A percentile compares a stretch with the other conserved stretches of the same genome.
Evolutionary conservation across 306 rosid species (phyloP).

Genomic region (Quercus cerris): DNA sequence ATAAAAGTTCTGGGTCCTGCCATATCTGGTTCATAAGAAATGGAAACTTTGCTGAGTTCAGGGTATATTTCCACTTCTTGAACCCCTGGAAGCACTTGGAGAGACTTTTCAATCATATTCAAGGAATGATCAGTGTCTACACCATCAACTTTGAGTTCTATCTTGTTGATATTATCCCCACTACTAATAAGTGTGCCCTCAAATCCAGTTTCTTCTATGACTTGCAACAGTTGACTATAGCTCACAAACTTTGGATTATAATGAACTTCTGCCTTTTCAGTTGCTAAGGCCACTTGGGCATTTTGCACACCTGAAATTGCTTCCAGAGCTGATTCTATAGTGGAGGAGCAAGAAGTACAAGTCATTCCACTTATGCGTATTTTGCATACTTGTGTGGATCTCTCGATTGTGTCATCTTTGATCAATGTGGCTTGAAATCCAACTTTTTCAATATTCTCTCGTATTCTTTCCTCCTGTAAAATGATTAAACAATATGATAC

Average conservation of each 20-base stretch:
- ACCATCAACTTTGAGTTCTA: conserved; percentile 67
- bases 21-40: conserved; percentile 57
- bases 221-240: conserved; percentile 39
- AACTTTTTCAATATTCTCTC: conserved; percentile 61
- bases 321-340: conserved; percentile 57
- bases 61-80: conserved; percentile 29
- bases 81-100: conserved; percentile 53
- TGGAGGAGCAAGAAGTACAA: conserved; percentile 76
- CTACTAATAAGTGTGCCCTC: conserved; percentile 50
- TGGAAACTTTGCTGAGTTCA: conserved; percentile 40
- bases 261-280: conserved; percentile 71
- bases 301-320: conserved; percentile 48
- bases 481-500: neutral
- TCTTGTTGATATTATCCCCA: conserved; percentile 59
- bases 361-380: conserved; percentile 75
- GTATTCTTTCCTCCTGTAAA: conserved; percentile 60
- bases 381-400: conserved; percentile 56
- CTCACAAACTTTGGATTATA: conserved; percentile 56
- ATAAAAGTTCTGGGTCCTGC: conserved; percentile 78
- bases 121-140: conserved; percentile 24
- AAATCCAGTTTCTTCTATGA: conserved; percentile 56
- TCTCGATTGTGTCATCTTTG: conserved; percentile 23
- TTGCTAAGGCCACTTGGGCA: conserved; percentile 72
- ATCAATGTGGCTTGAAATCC: conserved; percentile 69
- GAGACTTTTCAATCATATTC: conserved; percentile 40